These are phyloP conservation scores for Suillus spraguei DNA, from an alignment of 768 basidiomycete species.

Conservation along the genomic window DNA sequence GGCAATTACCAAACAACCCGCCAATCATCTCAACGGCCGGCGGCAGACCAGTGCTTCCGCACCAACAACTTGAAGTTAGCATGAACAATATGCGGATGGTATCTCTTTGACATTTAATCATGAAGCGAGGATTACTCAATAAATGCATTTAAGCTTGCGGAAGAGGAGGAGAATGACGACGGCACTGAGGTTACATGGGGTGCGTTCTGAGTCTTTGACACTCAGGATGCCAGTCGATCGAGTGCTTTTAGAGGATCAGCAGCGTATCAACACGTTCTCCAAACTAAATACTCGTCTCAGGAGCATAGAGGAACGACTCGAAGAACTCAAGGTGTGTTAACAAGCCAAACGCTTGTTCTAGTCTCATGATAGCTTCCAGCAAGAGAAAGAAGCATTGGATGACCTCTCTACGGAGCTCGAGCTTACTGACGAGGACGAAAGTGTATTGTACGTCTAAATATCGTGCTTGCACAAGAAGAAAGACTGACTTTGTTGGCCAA, in stretches of 20 bases:
- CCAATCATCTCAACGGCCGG: background rate
- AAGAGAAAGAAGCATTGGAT: slow-evolving; percentile 94
- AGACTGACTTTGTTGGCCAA: background rate
- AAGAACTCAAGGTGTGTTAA: slow-evolving; percentile 65
- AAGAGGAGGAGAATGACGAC: slow-evolving; percentile 77
- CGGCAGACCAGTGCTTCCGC: slow-evolving; percentile 4
- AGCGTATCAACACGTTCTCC: slow-evolving; percentile 89
- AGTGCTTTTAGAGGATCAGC: slow-evolving; percentile 68
- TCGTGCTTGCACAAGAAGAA: slow-evolving; percentile 3
- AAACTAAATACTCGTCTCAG: slow-evolving; percentile 84
- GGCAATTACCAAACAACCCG: background rate
- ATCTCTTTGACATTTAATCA: slow-evolving; percentile 20
- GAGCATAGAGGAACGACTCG: slow-evolving; percentile 70
- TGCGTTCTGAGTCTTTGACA: slow-evolving; percentile 33
- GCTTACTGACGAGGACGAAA: slow-evolving; percentile 82
- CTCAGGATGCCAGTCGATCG: background rate
- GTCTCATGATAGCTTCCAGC: slow-evolving; percentile 44
- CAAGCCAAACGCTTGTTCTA: slow-evolving; percentile 1
- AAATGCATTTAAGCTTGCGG: slow-evolving; percentile 53
- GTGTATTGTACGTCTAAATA: slow-evolving; percentile 60
- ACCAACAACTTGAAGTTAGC: slow-evolving; percentile 1
- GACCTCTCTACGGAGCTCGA: slow-evolving; percentile 88
- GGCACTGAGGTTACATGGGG: slow-evolving; percentile 86
- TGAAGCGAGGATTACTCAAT: slow-evolving; percentile 10
- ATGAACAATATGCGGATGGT: slow-evolving; percentile 63